Percentiles rank a stretch among this genome's conserved stretches.
Evolutionary conservation across 495 filamentous ascomycete genomes (phyloP).

Genomic region (Penicillium canescens): DNA sequence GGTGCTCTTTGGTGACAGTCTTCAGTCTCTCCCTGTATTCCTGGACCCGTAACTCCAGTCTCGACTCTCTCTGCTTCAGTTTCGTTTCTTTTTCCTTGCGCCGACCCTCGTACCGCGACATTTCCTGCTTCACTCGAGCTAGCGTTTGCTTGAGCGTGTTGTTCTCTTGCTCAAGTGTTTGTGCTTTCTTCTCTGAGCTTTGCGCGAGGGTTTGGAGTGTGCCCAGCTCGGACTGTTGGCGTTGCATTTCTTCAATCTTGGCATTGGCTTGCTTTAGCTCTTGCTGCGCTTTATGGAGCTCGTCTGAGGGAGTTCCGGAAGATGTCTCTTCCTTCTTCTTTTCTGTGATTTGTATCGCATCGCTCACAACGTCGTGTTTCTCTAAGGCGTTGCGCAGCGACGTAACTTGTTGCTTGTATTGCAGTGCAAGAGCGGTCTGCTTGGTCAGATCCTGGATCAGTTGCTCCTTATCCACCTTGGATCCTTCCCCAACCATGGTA

Average conservation of each 20-base stretch:
- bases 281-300: constrained; percentile 41
- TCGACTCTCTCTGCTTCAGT: constrained; percentile 48
- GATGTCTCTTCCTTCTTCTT: constrained; percentile 48
- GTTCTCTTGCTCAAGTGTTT: constrained; percentile 59
- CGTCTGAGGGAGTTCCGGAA: constrained; percentile 40
- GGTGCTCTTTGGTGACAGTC: constrained; percentile 34
- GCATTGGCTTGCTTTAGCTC: constrained; percentile 58
- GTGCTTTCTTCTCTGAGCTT: constrained; percentile 66
- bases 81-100: constrained; percentile 53
- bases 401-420: constrained; percentile 68
- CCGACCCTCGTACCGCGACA: constrained; percentile 51
- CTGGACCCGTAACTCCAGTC: constrained; percentile 46
- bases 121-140: constrained; percentile 54
- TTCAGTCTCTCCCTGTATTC: constrained; percentile 46
- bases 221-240: constrained; percentile 48
- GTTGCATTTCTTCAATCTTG: constrained; percentile 63
- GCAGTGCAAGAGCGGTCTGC: constrained; percentile 65
- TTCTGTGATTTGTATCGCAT: constrained; percentile 43
- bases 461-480: constrained; percentile 47
- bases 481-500: constrained; percentile 49
- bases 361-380: constrained; percentile 44
- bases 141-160: constrained; percentile 51
- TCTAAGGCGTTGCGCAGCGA: constrained; percentile 56
- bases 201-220: constrained; percentile 54
- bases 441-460: constrained; percentile 60